Evolutionary conservation across 257 asterid species (phyloP), one percentile per base, ranked within the genome.

Genomic region (Solanum ahanhuiri): DNA sequence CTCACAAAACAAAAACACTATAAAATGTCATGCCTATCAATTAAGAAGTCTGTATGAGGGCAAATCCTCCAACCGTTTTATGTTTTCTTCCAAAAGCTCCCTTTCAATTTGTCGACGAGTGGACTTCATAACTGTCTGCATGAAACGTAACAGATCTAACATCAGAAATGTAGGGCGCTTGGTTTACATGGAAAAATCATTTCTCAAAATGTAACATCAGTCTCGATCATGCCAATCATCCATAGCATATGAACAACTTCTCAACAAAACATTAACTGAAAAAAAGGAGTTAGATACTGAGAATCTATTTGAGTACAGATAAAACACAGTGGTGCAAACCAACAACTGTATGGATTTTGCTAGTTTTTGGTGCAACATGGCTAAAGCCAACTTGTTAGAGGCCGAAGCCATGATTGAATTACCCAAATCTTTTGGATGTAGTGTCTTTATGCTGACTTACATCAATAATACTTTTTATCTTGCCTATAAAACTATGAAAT

Each of bases 81-180:
- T 66, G 83, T 94, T 95, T 85, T 92, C 99, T 89, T 88, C 96
- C 89, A 97, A 92, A 88, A 97, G 96, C 92, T 95, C 99, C 69
- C 89, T 97, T 95, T 97, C 99, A 87, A 95, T 92, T 92, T 92
- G 96, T 58, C 96, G 97, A 11, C 98, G 98, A 37, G 99, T 97
- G 83, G 99, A 96, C 91, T 97, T 97, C 99, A 97, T 97, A 91
- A 95, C 98, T 70, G 94, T 88, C 99, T 97, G 93, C 64, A 77
- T 77, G 23, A 51, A 41, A 43, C 9, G 33, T 23, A 23, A 28
- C 34, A 76, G 12, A 76, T 41, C 37, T 25, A 25, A 43, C 83
- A 41, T 77, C 83, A 41, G 37, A 15, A 77, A 43, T 43, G 23
- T 30, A 43, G 63, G 34, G n/a, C 22, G 43, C n/a, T 41, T 77